A percentile compares a stretch with the other conserved stretches of the same genome.
Conservation (phyloP, 2,329 filamentous ascomycete genomes). For the Verticillium nonalfalfae region DNA sequence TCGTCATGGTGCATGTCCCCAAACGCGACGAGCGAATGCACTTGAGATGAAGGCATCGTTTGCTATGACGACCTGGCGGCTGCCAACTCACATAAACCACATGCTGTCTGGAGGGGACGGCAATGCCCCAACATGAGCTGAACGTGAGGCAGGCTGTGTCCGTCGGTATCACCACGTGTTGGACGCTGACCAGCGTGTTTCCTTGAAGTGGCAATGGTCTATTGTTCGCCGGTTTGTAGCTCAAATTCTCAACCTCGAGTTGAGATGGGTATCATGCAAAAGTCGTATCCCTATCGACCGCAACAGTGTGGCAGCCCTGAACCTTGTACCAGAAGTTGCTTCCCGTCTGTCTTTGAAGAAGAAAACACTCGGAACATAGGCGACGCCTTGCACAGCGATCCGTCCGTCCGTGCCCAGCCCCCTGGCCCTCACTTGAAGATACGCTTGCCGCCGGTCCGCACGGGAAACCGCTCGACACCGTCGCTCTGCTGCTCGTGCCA, state of each 20-base stretch:
- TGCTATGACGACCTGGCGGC: background rate
- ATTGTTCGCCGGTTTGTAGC: background rate
- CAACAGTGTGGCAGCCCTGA: background rate
- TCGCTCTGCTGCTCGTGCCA: constrained; percentile 56
- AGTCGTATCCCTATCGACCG: background rate
- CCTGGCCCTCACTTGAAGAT: constrained; percentile 40
- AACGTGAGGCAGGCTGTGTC: background rate
- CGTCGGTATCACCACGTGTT: background rate
- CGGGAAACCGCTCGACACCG: constrained; percentile 54
- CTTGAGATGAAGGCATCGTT: background rate
- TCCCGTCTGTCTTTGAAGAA: background rate
- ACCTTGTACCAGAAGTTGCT: background rate
- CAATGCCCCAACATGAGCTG: background rate
- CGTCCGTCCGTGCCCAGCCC: background rate
- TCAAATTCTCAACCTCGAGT: constrained; percentile 2
- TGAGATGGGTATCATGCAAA: constrained; percentile 8
- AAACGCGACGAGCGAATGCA: background rate
- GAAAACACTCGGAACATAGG: background rate
- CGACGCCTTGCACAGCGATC: no score
- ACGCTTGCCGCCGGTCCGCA: constrained; percentile 42
- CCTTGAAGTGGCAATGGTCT: background rate
- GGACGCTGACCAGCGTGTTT: background rate
- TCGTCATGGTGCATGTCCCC: background rate
- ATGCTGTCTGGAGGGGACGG: background rate
- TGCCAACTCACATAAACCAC: background rate